phyloP scores from a whole-genome alignment of 331 rosid species.

The Dryas integrifolia region DNA sequence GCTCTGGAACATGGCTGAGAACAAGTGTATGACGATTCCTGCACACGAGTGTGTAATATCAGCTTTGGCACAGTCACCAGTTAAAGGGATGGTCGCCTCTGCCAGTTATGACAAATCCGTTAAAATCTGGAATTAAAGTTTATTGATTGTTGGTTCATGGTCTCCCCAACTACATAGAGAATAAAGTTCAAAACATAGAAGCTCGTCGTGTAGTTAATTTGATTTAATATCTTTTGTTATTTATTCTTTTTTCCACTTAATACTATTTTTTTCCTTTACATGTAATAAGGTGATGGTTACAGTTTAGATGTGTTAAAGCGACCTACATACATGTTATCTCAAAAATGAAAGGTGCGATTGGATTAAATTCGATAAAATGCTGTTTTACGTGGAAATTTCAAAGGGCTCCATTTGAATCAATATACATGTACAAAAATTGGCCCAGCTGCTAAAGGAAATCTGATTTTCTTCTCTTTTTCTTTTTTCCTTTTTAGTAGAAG shows the following conservation, averaged over 20 bases:
- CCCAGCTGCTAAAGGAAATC: too few species aligned
- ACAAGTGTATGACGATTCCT: constrained; percentile 64
- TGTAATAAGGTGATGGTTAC: constrained; percentile 29
- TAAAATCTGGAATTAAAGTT: constrained; percentile 73
- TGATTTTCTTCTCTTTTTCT: too few species aligned
- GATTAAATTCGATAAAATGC: not conserved
- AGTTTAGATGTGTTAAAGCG: constrained; percentile 2
- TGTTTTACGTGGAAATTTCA: not conserved
- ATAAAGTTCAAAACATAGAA: constrained; percentile 22
- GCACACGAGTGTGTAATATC: constrained; percentile 83
- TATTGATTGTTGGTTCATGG: constrained; percentile 18
- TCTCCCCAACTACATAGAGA: constrained; percentile 12
- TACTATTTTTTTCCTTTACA: constrained; percentile 22
- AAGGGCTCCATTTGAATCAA: too few species aligned
- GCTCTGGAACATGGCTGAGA: constrained; percentile 82
- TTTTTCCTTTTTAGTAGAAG: too few species aligned
- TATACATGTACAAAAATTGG: too few species aligned
- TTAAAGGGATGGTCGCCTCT: constrained; percentile 85
- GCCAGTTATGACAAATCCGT: constrained; percentile 84
- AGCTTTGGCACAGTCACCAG: constrained; percentile 73
- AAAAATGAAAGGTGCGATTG: not conserved
- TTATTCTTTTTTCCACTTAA: constrained; percentile 10
- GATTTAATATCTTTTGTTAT: not conserved
- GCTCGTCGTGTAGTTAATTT: constrained; percentile 17
- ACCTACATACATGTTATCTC: not conserved